Evolutionary conservation across 2,329 filamentous ascomycete genomes (phyloP), one percentile per base, ranked within the genome.

Genomic region (Raffaelea arxii): DNA sequence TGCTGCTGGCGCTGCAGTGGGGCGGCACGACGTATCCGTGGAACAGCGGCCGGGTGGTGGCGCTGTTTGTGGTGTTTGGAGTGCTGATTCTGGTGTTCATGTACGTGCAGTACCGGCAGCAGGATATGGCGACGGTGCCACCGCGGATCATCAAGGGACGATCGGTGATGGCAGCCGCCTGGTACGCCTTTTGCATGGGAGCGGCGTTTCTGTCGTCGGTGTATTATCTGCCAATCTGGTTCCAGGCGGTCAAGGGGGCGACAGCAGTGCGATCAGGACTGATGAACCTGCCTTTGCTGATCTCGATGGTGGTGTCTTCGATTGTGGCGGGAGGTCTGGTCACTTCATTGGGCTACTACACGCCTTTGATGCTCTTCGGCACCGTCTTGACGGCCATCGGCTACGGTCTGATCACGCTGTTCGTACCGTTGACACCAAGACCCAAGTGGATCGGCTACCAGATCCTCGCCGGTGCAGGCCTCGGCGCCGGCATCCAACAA

Each of bases 1-100:
- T 71, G 9, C 54, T 70, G 2, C 56, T 73, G 19, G 69, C 68
- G 4, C 57, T 73, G 9, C 65, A 71, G 48, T 71, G 66, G 66
- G 64, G 64, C 44, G 64, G 62, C 21, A 58, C 51, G 11, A 58
- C 54, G 35, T 60, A 65, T 43, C 23, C 53, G 2, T 67, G 64
- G 64, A 49, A 47, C 24, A 54, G 51, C 43, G 56, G 53, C 9
- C 57, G 58, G 27, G 56, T 65, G 48, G 57, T 65, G 30, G 56
- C 53, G 5, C 58, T 66, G 6, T 52, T 66, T 19, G 54, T 59
- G 40, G 37, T 59, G 9, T 62, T 61, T 37, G 39, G 24, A 14
- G 52, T 64, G 12, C 54, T 60, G 19, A 51, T 61, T 14, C 10
- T 46, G 9, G 46, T 32, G 10, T 66, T 64, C 44, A 45, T 60